phyloP scores from a whole-genome alignment of 2,329 filamentous ascomycete species.

The Colletotrichum tropicicola region DNA sequence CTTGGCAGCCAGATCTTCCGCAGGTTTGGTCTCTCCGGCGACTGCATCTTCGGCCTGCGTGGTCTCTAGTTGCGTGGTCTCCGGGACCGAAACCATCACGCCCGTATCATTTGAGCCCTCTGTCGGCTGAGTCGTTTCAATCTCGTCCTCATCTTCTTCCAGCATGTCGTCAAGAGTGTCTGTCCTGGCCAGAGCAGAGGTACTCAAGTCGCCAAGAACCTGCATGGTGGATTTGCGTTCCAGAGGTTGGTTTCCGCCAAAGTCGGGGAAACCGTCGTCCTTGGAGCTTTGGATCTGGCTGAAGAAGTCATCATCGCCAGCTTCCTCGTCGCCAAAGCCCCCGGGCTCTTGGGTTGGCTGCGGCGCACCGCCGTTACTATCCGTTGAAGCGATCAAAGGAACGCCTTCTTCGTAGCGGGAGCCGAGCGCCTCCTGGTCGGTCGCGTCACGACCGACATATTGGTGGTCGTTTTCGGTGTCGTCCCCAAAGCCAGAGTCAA shows the following conservation, averaged over 20 bases:
- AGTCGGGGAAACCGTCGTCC: conserved; percentile 35
- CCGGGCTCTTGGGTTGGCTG: conserved; percentile 19
- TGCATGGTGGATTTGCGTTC: conserved; percentile 77
- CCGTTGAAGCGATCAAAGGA: conserved; percentile 62
- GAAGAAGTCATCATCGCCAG: conserved; percentile 71
- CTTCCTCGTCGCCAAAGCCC: conserved; percentile 53
- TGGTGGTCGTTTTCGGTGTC: conserved; percentile 36
- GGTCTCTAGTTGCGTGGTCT: not conserved
- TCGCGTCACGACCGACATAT: conserved; percentile 54
- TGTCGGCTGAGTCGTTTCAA: not conserved
- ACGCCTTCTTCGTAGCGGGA: conserved; percentile 76
- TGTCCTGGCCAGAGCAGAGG: conserved; percentile 35
- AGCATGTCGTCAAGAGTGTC: conserved; percentile 40
- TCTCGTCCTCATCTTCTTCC: conserved; percentile 39
- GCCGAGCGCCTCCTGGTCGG: conserved; percentile 56
- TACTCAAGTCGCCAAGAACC: conserved; percentile 63
- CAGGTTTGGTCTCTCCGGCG: conserved; percentile 39
- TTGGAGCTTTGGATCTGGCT: conserved; percentile 52
- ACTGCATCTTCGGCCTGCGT: conserved; percentile 30
- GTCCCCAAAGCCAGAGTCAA: conserved; percentile 32
- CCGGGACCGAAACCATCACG: not conserved
- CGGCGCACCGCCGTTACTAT: conserved; percentile 37
- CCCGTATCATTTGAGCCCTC: not conserved
- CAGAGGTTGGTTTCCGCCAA: conserved; percentile 47
- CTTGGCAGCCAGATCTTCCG: conserved; percentile 78